Evolutionary conservation across 768 basidiomycete genomes (phyloP).

Genomic region (Inosperma sp.): DNA sequence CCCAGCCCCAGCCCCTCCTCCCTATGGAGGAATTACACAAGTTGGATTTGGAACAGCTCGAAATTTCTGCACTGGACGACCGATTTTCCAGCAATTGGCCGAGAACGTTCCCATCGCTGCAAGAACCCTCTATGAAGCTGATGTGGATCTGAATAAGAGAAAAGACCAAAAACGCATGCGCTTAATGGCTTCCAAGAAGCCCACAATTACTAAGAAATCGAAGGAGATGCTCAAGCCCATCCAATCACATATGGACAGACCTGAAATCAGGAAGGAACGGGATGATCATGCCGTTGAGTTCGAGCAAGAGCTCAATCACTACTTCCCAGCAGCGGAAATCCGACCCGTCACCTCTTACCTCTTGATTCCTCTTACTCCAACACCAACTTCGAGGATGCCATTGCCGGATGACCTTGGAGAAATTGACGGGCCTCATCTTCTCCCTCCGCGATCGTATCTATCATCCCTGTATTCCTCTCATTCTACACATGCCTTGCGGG

Average conservation of each 20-base stretch:
- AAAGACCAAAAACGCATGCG: constrained; percentile 34
- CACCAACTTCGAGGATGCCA: constrained; percentile 62
- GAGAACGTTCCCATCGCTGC: constrained; percentile 77
- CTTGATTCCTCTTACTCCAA: constrained; percentile 73
- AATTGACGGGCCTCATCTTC: constrained; percentile 13
- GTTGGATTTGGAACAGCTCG: constrained; percentile 74
- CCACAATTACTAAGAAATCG: constrained; percentile 23
- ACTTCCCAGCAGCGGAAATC: constrained; percentile 45
- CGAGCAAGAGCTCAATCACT: constrained; percentile 49
- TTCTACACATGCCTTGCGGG: constrained; percentile 54
- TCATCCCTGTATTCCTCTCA: constrained; percentile 49
- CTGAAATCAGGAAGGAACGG: constrained; percentile 12
- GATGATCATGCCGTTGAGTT: constrained; percentile 9
- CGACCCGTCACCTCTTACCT: constrained; percentile 57
- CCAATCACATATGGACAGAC: not conserved
- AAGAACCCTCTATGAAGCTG: constrained; percentile 70
- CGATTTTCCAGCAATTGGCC: constrained; percentile 74
- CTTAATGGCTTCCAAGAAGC: constrained; percentile 17
- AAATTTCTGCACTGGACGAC: constrained; percentile 68
- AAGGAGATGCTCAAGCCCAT: constrained; percentile 34
- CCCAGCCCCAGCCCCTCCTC: constrained; percentile 38
- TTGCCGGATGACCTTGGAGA: constrained; percentile 32
- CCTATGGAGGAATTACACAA: constrained; percentile 44
- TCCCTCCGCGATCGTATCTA: constrained; percentile 52
- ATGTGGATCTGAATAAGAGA: constrained; percentile 56